Evolutionary conservation across 2,329 filamentous ascomycete genomes (phyloP), one percentile per base, ranked within the genome.

Genomic region (Colletotrichum costaricense): DNA sequence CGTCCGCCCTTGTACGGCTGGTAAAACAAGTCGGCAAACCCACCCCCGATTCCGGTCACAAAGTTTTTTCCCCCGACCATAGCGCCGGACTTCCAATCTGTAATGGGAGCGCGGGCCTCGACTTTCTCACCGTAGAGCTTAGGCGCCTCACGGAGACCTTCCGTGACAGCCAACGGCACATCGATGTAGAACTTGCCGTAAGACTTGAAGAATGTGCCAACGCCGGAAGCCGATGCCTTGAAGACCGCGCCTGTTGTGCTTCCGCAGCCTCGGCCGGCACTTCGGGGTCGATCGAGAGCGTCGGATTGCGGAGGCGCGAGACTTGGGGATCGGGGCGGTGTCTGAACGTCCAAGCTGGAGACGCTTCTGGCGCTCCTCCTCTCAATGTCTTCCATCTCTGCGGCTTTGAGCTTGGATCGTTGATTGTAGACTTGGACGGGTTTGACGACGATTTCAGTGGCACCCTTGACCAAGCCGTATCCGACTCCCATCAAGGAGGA

Each of bases 111-210:
- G 81, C 81, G 75, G 87, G 75, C 63, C 9, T 66, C 35, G 1
- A 76, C 73, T 24, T 74, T 56, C 0, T 73, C 87, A 28, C 87
- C 87, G 74, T 89, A 89, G 2, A 89, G 80, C 30, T 84, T 85
- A 4, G 88, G 88, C 16, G 86, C 85, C 30, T 86, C 87, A 72
- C 88, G 87, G 68, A 89, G 86, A 5, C 88, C 88, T 74, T 89
- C 86, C 0, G 87, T 83, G 1, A 88, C 75, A 0, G 86, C 87
- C 46, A 88, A 80, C 4, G 84, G 84, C 52, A 89, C 75, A 64
- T 87, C 83, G 78, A 89, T 82, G 11, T 65, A 73, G 0, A 86
- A 84, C 11, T 85, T 75, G 38, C 77, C 78, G 80, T 75, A 80
- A 76, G 65, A 79, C 26, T 83, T 56, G 85, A 80, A 19, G 83